Evolutionary conservation across 2,329 filamentous ascomycete species (phyloP), one percentile per base, ranked within the genome.

Genomic region (Coniochaeta hoffmannii): DNA sequence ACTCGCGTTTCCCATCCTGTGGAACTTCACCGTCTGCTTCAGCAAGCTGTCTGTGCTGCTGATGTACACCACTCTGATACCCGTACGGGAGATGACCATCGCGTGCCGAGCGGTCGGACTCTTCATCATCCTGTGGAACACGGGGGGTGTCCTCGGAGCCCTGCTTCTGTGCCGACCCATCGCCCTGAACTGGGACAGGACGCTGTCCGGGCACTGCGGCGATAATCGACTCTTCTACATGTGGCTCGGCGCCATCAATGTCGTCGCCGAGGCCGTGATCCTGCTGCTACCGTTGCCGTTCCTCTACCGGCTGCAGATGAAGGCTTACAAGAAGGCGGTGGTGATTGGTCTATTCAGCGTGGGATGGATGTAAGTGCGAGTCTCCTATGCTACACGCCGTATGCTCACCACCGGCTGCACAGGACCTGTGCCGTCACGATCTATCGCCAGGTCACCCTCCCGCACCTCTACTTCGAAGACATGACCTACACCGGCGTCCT

Each of bases 101-200:
- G 15, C 36, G 4, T 17, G 11, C 36, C 36, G 36, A 4, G 17
- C 11, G 3, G 11, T 38, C 11, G 36, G 36, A 2, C 36, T 38
- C 8, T 41, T 66, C 15, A 60, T 65, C 8, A 34, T 61, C 1
- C 53, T 64, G n/a, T 63, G 66, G 60, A 63, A 61, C 3, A 24
- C 62, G n/a, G 59, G 60, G 15, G 62, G 62, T 7, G 60, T 69
- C 35, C 55, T 69, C 14, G 62, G 59, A 24, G 61, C 64, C 10
- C 59, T 66, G 56, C 61, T 72, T 35, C 66, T 71, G 50, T 73
- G 70, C 59, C 62, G 55, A 15, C 71, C 71, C 2, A 60, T 73
- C 31, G 62, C 65, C 6, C 66, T 65, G 46, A 68, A 64, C 50
- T 73, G 70, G 69, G 59, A 71, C 56, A 64, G 59, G 32, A 53